These are phyloP conservation scores for Antarctomyces pellizariae DNA, from an alignment of 495 filamentous ascomycete species.

Conservation along the genomic window DNA sequence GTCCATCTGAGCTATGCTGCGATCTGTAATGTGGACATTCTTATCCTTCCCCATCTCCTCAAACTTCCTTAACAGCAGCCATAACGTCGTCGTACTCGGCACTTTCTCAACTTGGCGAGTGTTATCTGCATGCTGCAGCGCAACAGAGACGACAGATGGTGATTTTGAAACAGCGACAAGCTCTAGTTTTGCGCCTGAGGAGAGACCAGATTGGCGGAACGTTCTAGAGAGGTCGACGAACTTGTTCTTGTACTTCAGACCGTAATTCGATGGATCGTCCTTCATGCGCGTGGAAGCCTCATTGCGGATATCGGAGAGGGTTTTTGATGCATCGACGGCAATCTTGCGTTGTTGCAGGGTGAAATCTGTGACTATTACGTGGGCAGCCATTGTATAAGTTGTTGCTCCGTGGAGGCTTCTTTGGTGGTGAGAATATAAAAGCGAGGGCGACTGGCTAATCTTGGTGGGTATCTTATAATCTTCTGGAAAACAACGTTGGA, in stretches of 20 bases:
- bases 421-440: too few species aligned
- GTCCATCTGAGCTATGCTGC: constrained; percentile 36
- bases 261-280: constrained; percentile 45
- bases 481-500: too few species aligned
- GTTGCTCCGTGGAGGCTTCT: too few species aligned
- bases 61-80: constrained; percentile 72
- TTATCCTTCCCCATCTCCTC: constrained; percentile 37
- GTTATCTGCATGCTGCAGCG: constrained; percentile 52
- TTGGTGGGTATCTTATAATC: too few species aligned
- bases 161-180: constrained; percentile 67
- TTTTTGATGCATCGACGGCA: constrained; percentile 59
- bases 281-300: constrained; percentile 70
- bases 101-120: constrained; percentile 60
- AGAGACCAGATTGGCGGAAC: constrained; percentile 68
- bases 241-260: constrained; percentile 76
- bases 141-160: constrained; percentile 62
- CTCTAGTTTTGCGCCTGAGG: constrained; percentile 73
- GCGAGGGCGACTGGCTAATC: too few species aligned
- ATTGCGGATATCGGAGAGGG: constrained; percentile 58
- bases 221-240: constrained; percentile 61
- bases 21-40: constrained; percentile 54
- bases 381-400: constrained; percentile 59
- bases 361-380: constrained; percentile 69
- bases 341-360: constrained; percentile 49
- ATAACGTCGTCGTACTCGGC: constrained; percentile 60